Evolutionary conservation across 306 rosid genomes (phyloP), one percentile per base, ranked within the genome.

Genomic region (Ormosia semicastrata): DNA sequence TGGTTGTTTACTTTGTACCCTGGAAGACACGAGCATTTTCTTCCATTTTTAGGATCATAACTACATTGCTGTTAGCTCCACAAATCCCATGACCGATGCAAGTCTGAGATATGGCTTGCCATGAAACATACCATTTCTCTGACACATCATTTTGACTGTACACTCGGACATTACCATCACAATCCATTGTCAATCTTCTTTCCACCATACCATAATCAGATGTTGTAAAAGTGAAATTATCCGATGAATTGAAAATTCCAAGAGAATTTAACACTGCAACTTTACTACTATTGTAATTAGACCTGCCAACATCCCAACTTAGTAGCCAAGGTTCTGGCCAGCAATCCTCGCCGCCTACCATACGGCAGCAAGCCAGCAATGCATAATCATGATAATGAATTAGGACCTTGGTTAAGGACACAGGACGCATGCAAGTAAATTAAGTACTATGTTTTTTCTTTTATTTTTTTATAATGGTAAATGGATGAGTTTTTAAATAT

Each of bases 121-220:
- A 85, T 5, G 90, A 78, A 77, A 87, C 66, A 5, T 56, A 43
- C 90, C 88, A 87, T 1, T n/a, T 8, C 7, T 39, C 53, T 40
- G 8, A 30, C 15, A 4, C 11, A 13, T 5, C 7, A 2, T 40
- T 34, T 14, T 79, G 15, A 70, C 88, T 70, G n/a, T 84, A 87
- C n/a, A 84, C 81, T 17, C 85, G 54, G 2, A 82, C 6, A 32
- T 84, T 82, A 0, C 90, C 88, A 50, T 87, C 90, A 30, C 2
- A 40, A 58, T 84, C 90, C 15, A 87, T 0, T 3, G 3, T 68
- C 39, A 84, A 47, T 40, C 78, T 78, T 50, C 86, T 82, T 11
- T 63, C n/a, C 54, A 40, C 43, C 0, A 4, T 33, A 6, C 88
- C 86, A 56, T 87, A 74, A 50, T 87, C 88, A 7, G 24, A 63